Evolutionary conservation across 1,284 basidiomycete genomes (phyloP).

Genomic region (Cryptococcus hybrid): DNA sequence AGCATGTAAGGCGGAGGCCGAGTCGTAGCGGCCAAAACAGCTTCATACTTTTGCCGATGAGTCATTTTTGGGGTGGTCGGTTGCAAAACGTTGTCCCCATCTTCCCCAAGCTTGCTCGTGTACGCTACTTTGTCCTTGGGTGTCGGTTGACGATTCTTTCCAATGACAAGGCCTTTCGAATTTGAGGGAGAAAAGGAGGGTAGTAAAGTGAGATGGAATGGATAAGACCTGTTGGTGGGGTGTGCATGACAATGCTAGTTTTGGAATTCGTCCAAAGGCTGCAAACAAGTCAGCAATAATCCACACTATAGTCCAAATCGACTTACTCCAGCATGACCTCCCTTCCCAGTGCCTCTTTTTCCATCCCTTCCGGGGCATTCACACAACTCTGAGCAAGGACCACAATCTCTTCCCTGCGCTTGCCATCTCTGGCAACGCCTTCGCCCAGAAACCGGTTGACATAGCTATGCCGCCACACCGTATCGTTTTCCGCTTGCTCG

Average conservation of each 20-base stretch:
- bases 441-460: slow-evolving; percentile 40
- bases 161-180: slow-evolving; percentile 21
- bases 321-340: slow-evolving; percentile 46
- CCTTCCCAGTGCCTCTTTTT: slow-evolving; percentile 29
- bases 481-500: slow-evolving; percentile 31
- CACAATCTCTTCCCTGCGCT: slow-evolving; percentile 23
- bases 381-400: slow-evolving; percentile 27
- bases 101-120: neutral
- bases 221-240: slow-evolving; percentile 38
- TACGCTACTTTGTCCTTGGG: slow-evolving; percentile 4
- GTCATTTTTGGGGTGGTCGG: slow-evolving; percentile 26
- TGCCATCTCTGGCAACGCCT: slow-evolving; percentile 15
- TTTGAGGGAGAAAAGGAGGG: slow-evolving; percentile 30
- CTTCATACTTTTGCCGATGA: slow-evolving; percentile 43
- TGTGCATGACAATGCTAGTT: slow-evolving; percentile 30
- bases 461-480: slow-evolving; percentile 44
- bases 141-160: slow-evolving; percentile 22
- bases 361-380: slow-evolving; percentile 27
- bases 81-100: neutral
- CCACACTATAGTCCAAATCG: neutral
- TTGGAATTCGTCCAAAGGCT: slow-evolving; percentile 44
- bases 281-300: neutral
- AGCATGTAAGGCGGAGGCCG: slow-evolving; percentile 40
- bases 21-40: slow-evolving; percentile 36
- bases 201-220: slow-evolving; percentile 44